Base-by-base conservation (phyloP, 495 filamentous ascomycete genomes). In the Aspergillus funiculosus region DNA sequence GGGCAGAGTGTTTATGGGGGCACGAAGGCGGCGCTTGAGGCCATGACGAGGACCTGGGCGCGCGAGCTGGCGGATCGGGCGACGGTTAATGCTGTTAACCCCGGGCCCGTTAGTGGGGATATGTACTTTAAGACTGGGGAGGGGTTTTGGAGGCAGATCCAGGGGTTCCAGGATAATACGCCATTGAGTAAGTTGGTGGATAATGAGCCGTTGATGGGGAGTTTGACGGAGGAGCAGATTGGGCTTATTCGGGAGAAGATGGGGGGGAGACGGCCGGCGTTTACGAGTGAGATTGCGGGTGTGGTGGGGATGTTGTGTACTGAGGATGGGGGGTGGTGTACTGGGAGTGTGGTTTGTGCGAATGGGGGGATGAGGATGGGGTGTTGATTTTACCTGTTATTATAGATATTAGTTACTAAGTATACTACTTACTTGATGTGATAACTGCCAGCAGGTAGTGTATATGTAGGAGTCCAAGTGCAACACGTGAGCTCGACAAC, bases 21-120 rank as follows among this genome's bases (percentile, higher is more conserved):
- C 3, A 91, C 83, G 52, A 96, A 96, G 64, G 89, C 85, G 0
- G 89, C 90, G 0, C 55, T 95, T 24, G 90, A 96, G 51, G 77
- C 84, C n/a, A 92, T 95, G 89, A 94, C 89, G 8, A 74, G 90
- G 6, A 89, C 86, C 1, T 96, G 89, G 90, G 71, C 81, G 0
- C 74, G 86, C 14, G 90, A 96, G 66, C 68, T 96, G 26, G 71
- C 79, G 2, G 83, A 92, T 60, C 69, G 80, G 6, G 77, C 75
- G 0, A 96, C 89, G 0, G 88, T 94, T 27, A 96, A 95, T 59
- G 79, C 83, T 0, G 72, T 96, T 27, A 96, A 95, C 66, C 90
- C 89, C 0, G 89, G 90, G 0, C 89, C 89, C 0, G 88, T 92
- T 0, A 76, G 80, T 37, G 89, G 86, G 5, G 87, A 90, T 44